A percentile compares a stretch with the other conserved stretches of the same genome.
Conservation (phyloP, 306 rosid species). For the Rosa rugosa region DNA sequence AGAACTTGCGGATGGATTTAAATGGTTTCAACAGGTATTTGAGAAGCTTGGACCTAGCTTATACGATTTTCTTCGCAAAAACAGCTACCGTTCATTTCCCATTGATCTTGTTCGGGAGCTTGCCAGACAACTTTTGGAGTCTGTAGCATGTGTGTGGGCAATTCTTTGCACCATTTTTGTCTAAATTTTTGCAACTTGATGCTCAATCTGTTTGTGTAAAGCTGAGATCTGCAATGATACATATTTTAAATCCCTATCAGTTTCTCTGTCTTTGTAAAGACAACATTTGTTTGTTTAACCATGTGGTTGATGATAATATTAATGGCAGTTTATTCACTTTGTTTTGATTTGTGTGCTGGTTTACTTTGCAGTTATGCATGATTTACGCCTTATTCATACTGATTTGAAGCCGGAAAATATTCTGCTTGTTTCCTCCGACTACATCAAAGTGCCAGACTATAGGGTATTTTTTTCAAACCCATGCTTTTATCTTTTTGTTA, state of each 20-base stretch:
- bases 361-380: constrained; percentile 73
- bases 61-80: constrained; percentile 91
- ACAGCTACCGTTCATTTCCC: constrained; percentile 87
- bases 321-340: constrained; percentile 13
- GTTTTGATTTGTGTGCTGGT: constrained; percentile 17
- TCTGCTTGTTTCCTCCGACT: constrained; percentile 55
- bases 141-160: constrained; percentile 95
- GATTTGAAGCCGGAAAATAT: constrained; percentile 73
- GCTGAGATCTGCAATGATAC: constrained; percentile 24
- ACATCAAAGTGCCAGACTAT: constrained; percentile 69
- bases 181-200: constrained; percentile 29
- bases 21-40: constrained; percentile 87
- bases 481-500: constrained; percentile 7
- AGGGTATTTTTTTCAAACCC: constrained; percentile 43
- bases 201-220: constrained; percentile 25
- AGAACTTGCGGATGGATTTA: constrained; percentile 78
- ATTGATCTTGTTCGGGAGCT: constrained; percentile 91
- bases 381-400: constrained; percentile 71
- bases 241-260: constrained; percentile 10
- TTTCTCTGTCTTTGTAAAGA: constrained; percentile 10
- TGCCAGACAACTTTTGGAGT: constrained; percentile 92
- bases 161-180: constrained; percentile 59
- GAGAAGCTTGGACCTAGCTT: constrained; percentile 97
- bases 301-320: not conserved
- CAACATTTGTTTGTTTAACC: constrained; percentile 16